A percentile compares a stretch with the other conserved stretches of the same genome.
Conservation (phyloP, 129 eudicot species). For the Mikania micrantha region DNA sequence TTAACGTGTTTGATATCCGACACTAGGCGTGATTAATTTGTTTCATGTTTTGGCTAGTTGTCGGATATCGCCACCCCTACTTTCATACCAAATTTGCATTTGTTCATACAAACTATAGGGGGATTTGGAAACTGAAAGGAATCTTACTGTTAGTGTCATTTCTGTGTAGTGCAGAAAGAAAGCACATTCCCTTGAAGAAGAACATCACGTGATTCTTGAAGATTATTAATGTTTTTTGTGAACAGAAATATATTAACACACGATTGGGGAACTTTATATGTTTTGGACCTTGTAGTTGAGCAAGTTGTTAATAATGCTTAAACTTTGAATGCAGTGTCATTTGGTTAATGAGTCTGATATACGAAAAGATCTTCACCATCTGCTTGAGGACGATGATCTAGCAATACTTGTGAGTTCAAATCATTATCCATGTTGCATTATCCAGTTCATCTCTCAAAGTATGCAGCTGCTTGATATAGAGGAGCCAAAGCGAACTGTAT, state of each 20-base stretch:
- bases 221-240: neutral
- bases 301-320: neutral
- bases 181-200: neutral
- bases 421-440: conserved; percentile 87
- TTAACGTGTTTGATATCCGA: no score
- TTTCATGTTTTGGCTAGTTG: no score
- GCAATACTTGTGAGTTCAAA: conserved; percentile 64
- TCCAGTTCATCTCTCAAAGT: conserved; percentile 86
- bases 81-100: no score
- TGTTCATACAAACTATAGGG: no score
- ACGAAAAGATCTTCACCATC: conserved; percentile 47
- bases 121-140: no score
- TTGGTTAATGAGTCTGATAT: conserved; percentile 68
- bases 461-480: conserved; percentile 59
- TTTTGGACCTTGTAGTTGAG: neutral
- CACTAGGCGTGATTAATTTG: no score
- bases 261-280: neutral
- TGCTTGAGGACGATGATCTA: conserved; percentile 83
- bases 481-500: conserved; percentile 43
- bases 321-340: conserved; percentile 77
- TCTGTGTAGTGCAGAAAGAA: neutral
- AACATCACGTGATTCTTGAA: neutral
- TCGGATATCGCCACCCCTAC: no score
- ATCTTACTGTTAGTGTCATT: neutral
- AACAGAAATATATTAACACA: neutral